Base-by-base conservation (phyloP, 1,284 basidiomycete genomes). In the Neotropicomus parvogracilis region DNA sequence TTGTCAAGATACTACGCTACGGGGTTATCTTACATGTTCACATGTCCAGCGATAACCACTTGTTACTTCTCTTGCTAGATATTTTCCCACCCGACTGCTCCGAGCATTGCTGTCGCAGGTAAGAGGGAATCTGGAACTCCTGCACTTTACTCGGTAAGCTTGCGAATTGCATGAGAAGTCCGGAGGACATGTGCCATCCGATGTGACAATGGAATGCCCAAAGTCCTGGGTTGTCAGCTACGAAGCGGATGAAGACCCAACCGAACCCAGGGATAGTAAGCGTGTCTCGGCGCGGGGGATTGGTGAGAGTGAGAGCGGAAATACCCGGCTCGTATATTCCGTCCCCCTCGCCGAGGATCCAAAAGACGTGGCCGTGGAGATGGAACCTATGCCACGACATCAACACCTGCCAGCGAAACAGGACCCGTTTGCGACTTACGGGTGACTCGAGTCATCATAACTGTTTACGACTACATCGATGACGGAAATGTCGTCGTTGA, bases 131-230 rank as follows among this genome's bases (percentile, higher is more conserved):
- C 28, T 63, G 41, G 27, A 68, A 54, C 24, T 56, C 46, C 29
- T 67, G 63, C 19, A 64, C 60, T 42, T 55, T 36, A 29, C 52
- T 63, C 1, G 63, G 63, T 48, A 64, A 43, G 45, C 59, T 65
- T 39, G 66, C 63, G 20, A 64, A 66, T 29, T 68, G 64, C 63
- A 64, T 64, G 46, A 68, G 3, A 4, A 72, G 62, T 19, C 71
- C 69, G 7, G 61, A 58, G n/a, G 63, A 58, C 57, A 75, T 65
- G 54, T 75, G 74, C 74, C 74, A 77, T 55, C 70, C 70, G 46
- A 77, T 72, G 52, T 77, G 74, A 48, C 73, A 74, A 52, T 75
- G 73, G 58, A 75, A 69, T 37, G 73, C 70, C 71, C 71, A 74
- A 14, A 75, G 59, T n/a, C 73, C 74, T 12, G 68, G 59, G 40